Percentiles rank a stretch among this genome's conserved stretches.
phyloP scores from a whole-genome alignment of 2,329 filamentous ascomycete genomes.

The Alternaria rosae region DNA sequence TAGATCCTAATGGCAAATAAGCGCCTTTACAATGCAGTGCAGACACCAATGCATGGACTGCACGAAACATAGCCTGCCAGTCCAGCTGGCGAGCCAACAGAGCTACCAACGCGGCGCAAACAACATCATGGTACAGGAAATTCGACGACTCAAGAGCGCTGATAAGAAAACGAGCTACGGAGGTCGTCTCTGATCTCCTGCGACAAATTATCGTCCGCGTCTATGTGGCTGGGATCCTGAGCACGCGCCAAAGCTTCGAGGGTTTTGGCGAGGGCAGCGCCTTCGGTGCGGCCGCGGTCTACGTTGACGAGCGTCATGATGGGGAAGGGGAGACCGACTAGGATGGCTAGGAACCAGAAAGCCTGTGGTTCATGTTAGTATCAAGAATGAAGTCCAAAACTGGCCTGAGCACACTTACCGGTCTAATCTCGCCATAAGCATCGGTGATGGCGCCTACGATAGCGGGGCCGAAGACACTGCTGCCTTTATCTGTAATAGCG shows the following conservation, averaged over 20 bases:
- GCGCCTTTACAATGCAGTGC: background rate
- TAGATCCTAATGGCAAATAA: background rate
- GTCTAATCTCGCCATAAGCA: slow-evolving; percentile 59
- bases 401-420: slow-evolving; percentile 38
- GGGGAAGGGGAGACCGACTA: slow-evolving; percentile 86
- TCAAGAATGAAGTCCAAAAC: background rate
- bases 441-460: slow-evolving; percentile 95
- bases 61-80: background rate
- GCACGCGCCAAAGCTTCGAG: slow-evolving; percentile 33
- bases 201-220: slow-evolving; percentile 16
- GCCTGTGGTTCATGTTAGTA: slow-evolving; percentile 55
- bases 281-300: slow-evolving; percentile 62
- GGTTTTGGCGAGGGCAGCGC: slow-evolving; percentile 50
- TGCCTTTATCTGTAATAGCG: slow-evolving; percentile 96
- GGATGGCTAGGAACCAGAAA: slow-evolving; percentile 86
- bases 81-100: background rate
- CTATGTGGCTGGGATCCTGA: slow-evolving; percentile 11
- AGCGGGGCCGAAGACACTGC: slow-evolving; percentile 89
- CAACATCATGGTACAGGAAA: slow-evolving; percentile 5
- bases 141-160: slow-evolving; percentile 12
- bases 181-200: slow-evolving; percentile 22
- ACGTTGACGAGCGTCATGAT: slow-evolving; percentile 87
- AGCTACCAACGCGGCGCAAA: slow-evolving; percentile 5
- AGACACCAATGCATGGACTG: background rate
- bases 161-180: slow-evolving; percentile 26